Evolutionary conservation across 371 early-diverging fungal species (phyloP).

Genomic region (Lichtheimia hyalospora): DNA sequence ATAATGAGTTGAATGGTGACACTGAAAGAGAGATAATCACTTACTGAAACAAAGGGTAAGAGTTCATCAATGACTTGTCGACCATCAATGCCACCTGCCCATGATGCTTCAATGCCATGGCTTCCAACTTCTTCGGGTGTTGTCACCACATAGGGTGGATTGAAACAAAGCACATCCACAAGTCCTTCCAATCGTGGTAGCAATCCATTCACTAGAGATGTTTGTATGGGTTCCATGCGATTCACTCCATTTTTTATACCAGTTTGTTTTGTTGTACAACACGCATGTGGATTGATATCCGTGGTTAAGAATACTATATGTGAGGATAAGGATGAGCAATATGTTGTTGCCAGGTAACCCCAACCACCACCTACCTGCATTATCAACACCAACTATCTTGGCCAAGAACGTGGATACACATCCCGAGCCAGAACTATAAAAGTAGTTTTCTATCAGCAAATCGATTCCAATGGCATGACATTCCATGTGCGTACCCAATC

Average conservation of each 20-base stretch:
- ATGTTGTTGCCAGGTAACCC: no score
- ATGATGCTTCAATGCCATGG: constrained; percentile 78
- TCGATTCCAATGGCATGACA: no score
- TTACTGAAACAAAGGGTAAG: constrained; percentile 70
- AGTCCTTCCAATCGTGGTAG: constrained; percentile 49
- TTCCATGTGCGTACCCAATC: constrained; percentile 63
- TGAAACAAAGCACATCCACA: constrained; percentile 89
- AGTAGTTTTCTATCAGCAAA: background rate
- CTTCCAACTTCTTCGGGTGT: constrained; percentile 74
- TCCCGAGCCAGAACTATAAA: constrained; percentile 83
- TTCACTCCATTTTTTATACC: constrained; percentile 52
- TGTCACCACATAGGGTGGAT: constrained; percentile 93
- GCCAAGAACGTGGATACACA: constrained; percentile 79
- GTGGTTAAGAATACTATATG: constrained; percentile 61
- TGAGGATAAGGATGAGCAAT: background rate
- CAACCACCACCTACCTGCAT: constrained; percentile 32
- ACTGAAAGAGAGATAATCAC: constrained; percentile 1
- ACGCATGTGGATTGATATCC: constrained; percentile 84
- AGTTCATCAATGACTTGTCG: constrained; percentile 88
- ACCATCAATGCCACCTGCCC: constrained; percentile 96
- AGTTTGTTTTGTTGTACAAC: constrained; percentile 65
- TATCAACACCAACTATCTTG: constrained; percentile 48
- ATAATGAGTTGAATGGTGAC: background rate
- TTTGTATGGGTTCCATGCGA: constrained; percentile 58
- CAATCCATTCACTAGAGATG: constrained; percentile 58